phyloP scores from a whole-genome alignment of 768 basidiomycete genomes.

The Agrocybe chaxingu region DNA sequence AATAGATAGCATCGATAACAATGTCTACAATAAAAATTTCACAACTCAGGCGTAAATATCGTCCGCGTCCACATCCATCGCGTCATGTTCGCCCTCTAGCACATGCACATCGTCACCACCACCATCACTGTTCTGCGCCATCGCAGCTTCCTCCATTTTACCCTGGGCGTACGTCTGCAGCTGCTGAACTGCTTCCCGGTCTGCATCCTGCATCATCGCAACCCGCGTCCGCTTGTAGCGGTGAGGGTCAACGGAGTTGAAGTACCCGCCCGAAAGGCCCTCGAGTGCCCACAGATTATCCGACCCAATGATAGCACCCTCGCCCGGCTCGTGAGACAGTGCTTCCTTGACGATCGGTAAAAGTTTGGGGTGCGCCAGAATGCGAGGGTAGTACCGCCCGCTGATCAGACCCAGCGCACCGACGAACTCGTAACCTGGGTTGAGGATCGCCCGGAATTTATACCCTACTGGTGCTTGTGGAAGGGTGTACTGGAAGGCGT shows the following conservation, averaged over 20 bases:
- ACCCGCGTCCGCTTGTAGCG: slow-evolving; percentile 49
- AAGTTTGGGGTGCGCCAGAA: slow-evolving; percentile 65
- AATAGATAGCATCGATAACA: not conserved
- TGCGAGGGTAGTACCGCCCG: slow-evolving; percentile 77
- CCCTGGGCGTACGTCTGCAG: slow-evolving; percentile 37
- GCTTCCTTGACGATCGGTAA: slow-evolving; percentile 36
- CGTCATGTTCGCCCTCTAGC: slow-evolving; percentile 16
- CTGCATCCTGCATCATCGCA: slow-evolving; percentile 63
- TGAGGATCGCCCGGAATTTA: slow-evolving; percentile 65
- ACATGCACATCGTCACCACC: not conserved
- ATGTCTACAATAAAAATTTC: slow-evolving; percentile 2
- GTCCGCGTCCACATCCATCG: slow-evolving; percentile 19
- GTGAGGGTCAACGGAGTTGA: slow-evolving; percentile 69
- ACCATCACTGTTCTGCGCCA: slow-evolving; percentile 11
- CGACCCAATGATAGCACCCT: slow-evolving; percentile 34
- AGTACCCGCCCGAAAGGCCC: slow-evolving; percentile 62
- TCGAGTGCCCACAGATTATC: slow-evolving; percentile 70
- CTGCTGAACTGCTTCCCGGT: slow-evolving; percentile 40
- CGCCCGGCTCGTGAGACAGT: slow-evolving; percentile 27
- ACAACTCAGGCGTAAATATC: not conserved
- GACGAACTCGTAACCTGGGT: slow-evolving; percentile 58
- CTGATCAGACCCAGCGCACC: slow-evolving; percentile 68
- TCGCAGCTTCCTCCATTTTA: slow-evolving; percentile 20
- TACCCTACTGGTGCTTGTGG: slow-evolving; percentile 68
- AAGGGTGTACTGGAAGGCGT: slow-evolving; percentile 11